Evolutionary conservation across 768 basidiomycete genomes (phyloP), one percentile per base, ranked within the genome.

Genomic region (Punctularia strigosozonata): DNA sequence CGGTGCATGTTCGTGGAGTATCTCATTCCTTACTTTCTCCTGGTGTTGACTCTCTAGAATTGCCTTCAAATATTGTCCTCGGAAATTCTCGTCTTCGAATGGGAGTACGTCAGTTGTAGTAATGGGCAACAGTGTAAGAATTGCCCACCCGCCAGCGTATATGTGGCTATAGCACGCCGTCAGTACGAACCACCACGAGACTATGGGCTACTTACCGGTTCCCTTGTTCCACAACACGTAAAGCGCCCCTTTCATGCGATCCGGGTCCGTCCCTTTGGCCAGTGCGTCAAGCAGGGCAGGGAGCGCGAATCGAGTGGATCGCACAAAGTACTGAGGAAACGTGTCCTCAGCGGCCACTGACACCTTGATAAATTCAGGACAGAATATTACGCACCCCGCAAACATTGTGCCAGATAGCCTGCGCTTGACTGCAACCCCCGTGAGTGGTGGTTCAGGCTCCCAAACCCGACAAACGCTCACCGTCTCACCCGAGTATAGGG

Each of bases 201-300:
- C 18, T 25, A 36, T 37, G 19, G 4, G 37, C 10, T 26, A 48
- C 72, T 31, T 44, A 81, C 81, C 69, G 39, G 68, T 77, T 22
- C 73, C 77, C 56, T 81, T 83, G 49, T 80, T 77, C 62, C 76
- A 76, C 7, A 87, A 58, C 15, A 85, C 66, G 53, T 90, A 91
- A 28, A 94, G 63, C 14, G 88, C 89, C 6, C 94, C 94, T 61
- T 98, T 98, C 78, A 95, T 92, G 19, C 82, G 71, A 57, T 98
- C 91, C 7, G 89, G 83, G 51, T 92, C 88, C 41, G 73, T 78
- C 5, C 84, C 89, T 50, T 76, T 80, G 40, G 59, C 58, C 36
- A 87, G 58, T 4, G 80, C 75, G 42, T 68, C 64, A 49, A 79
- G 76, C 33, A 83, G 57, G 17, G 61, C 56, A 4, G 81, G 77